Evolutionary conservation across 176 grass and related monocot species (phyloP).

Genomic region (Phoenix roebelenii): DNA sequence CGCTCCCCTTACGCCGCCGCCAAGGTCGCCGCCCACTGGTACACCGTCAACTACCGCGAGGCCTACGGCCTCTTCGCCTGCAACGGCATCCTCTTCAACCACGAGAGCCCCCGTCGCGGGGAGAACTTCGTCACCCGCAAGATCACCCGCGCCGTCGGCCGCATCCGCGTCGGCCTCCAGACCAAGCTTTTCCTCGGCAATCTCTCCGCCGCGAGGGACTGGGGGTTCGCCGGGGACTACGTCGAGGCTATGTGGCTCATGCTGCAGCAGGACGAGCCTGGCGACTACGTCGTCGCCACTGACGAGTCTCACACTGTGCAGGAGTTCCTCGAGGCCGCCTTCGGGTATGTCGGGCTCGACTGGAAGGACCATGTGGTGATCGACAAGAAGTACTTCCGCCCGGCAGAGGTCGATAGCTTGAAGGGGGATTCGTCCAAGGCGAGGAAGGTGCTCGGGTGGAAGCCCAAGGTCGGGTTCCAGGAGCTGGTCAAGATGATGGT

Average conservation of each 20-base stretch:
- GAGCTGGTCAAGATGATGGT: slow-evolving; percentile 94
- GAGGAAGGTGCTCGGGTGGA: slow-evolving; percentile 59
- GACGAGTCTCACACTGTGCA: slow-evolving; percentile 76
- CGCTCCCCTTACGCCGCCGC: slow-evolving; percentile 79
- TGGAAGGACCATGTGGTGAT: slow-evolving; percentile 97
- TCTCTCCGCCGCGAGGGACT: slow-evolving; percentile 76
- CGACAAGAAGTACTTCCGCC: slow-evolving; percentile 87
- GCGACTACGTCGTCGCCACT: slow-evolving; percentile 79
- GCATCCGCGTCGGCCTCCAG: slow-evolving; percentile 84
- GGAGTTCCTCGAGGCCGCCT: slow-evolving; percentile 74
- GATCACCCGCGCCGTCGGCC: slow-evolving; percentile 89
- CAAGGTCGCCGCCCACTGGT: slow-evolving; percentile 99
- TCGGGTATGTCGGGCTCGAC: slow-evolving; percentile 61
- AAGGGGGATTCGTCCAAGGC: slow-evolving; percentile 77
- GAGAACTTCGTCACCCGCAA: slow-evolving; percentile 99
- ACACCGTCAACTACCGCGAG: slow-evolving; percentile 99
- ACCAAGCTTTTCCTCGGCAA: slow-evolving; percentile 97
- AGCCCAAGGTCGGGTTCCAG: slow-evolving; percentile 84
- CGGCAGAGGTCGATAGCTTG: slow-evolving; percentile 83
- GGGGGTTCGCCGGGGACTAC: slow-evolving; percentile 94
- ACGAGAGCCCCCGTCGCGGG: slow-evolving; percentile 86
- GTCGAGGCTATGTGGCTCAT: slow-evolving; percentile 99
- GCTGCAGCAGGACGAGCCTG: slow-evolving; percentile 87
- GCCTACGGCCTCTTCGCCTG: slow-evolving; percentile 85
- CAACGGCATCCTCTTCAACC: slow-evolving; percentile 99